Base-by-base conservation (phyloP, 2,329 filamentous ascomycete genomes). In the Fonsecaea erecta region DNA sequence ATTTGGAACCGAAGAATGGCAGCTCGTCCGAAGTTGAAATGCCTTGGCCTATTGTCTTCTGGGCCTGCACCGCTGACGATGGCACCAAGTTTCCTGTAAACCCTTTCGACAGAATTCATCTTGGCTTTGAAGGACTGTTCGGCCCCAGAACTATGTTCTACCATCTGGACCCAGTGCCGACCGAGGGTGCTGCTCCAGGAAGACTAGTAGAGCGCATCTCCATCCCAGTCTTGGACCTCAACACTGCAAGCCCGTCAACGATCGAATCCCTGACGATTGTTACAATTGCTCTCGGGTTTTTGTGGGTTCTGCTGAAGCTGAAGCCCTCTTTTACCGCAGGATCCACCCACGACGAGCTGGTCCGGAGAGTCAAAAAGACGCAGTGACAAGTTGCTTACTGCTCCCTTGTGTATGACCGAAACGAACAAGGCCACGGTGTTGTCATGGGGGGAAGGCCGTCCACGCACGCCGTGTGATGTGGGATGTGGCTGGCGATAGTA, bases 121-220 rank as follows among this genome's bases (percentile, higher is more conserved):
- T 97, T n/a, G 93, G 93, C 0, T 97, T 93, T 75, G 94, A 97
- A 70, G 86, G 84, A 0, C 77, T 96, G 8, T 97, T 97, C 75
- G 86, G 85, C 1, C 84, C 86, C 0, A 84, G 86, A 56, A 96
- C 92, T 0, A 83, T 91, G 74, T 97, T 97, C 75, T 96, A 93
- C 83, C 92, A 97, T 75, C 76, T 91, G 14, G 63, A 83, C 37
- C 88, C 89, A 1, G 73, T 73, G n/a, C 75, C 83, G 1, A 64
- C 53, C 14, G 62, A 70, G 32, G 5, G 55, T 60, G 43, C 18
- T 1, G 65, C 60, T 37, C 35, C 40, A 34, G 68, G 54, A 24
- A 60, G 74, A 54, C 77, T 91, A 24, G 78, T 85, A 55, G 87
- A 85, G 73, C 74, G 76, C 4, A 73, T 92, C 28, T 79, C 78